Base-by-base conservation (phyloP, 306 rosid genomes). In the Dryas drummondii region DNA sequence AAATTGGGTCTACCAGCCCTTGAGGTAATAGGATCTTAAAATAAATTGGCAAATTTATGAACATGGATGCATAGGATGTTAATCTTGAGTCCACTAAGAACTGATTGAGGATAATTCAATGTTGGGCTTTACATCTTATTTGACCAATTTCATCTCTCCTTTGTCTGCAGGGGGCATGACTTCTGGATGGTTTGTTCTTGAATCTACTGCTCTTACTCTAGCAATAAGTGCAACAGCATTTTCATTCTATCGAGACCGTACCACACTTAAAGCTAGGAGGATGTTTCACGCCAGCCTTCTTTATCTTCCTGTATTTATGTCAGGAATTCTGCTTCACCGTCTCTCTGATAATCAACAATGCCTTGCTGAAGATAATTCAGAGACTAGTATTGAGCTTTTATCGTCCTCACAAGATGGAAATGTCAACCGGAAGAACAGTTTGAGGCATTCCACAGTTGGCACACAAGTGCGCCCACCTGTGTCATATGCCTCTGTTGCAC, bases 221-320 rank as follows among this genome's bases (percentile, higher is more conserved):
- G 22, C 22, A 19, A 19, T 19, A 19, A 19, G 22, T 19, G 22
- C 22, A 0, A 19, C 22, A 19, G 22, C 22, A 19, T 19, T 19
- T 19, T 19, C 22, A 19, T 19, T 19, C 22, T 19, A 19, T 19
- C 22, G 22, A 19, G 22, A 19, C 22, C 22, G 22, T 19, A 19
- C 22, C 22, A 19, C 22, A 19, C 0, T 0, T 19, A 19, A 19
- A 19, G 22, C 22, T 19, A 0, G 22, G 22, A 19, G 22, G 22
- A 19, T 19, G 22, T 19, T 19, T 19, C 22, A 88, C 19, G 98
- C 98, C 64, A 94, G 98, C 79, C 98, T 94, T 77, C 87, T 94
- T 37, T 90, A 91, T 78, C 98, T 94, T 27, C 97, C 98, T 7
- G 91, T 91, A 44, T 94, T 94, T 81, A 94, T 91, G 98, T 81